Percentiles rank a stretch among this genome's conserved stretches.
Evolutionary conservation across 2,329 filamentous ascomycete genomes (phyloP).

Genomic region (Bertia moriformis): DNA sequence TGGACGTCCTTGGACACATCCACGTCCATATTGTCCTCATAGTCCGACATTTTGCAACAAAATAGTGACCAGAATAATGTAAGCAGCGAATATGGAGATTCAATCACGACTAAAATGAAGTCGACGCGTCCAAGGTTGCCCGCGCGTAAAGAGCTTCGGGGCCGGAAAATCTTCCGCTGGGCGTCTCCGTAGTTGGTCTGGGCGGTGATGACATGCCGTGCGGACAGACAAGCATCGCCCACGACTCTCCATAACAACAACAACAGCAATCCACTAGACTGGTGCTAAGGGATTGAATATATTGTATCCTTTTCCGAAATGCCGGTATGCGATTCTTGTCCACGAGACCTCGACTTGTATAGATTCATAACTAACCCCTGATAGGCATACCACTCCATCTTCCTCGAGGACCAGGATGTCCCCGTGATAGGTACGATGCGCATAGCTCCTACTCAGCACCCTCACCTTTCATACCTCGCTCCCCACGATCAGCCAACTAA

Average conservation of each 20-base stretch:
- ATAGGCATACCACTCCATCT: slow-evolving; percentile 56
- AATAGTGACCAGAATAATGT: not conserved
- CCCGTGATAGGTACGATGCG: slow-evolving; percentile 1
- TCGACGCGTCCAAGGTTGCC: not conserved
- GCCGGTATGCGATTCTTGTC: slow-evolving; percentile 21
- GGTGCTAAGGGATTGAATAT: not conserved
- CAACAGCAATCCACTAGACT: no score
- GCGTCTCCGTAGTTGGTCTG: not conserved
- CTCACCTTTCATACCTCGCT: not conserved
- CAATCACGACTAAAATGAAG: no score
- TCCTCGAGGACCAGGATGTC: slow-evolving; percentile 41
- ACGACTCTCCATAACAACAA: no score
- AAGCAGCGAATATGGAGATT: no score
- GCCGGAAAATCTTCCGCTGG: not conserved
- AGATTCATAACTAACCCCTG: slow-evolving; percentile 2
- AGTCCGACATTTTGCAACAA: slow-evolving; percentile 35
- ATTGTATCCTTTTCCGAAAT: slow-evolving; percentile 11
- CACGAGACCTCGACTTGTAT: no score
- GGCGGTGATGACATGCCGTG: not conserved
- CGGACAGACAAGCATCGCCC: no score
- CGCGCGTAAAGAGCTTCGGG: not conserved
- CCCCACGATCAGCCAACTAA: no score
- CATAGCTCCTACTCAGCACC: not conserved
- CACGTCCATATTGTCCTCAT: slow-evolving; percentile 46
- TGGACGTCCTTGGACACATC: slow-evolving; percentile 33